Evolutionary conservation across 805 yeast species (phyloP).

Genomic region (Ogataea thermomethanolica): DNA sequence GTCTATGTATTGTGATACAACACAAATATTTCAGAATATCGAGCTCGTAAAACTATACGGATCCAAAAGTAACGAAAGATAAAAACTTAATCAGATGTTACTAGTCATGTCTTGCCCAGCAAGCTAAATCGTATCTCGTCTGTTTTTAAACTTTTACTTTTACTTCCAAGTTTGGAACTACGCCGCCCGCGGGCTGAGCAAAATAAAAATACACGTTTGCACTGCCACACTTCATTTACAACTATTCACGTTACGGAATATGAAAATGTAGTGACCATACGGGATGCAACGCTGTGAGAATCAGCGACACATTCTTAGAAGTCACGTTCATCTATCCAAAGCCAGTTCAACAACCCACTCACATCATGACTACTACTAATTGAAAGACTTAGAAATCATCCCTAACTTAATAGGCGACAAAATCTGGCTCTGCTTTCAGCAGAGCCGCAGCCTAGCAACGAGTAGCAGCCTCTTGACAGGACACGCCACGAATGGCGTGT

Average conservation of each 20-base stretch:
- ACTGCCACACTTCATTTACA: conserved; percentile 2
- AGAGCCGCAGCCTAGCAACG: neutral
- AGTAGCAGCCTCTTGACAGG: conserved; percentile 1
- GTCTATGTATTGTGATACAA: neutral
- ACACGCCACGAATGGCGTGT: neutral
- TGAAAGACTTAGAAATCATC: conserved; percentile 16
- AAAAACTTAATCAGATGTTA: conserved; percentile 1
- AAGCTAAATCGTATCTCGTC: neutral
- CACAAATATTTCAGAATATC: too few species aligned
- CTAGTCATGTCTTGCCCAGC: conserved; percentile 5
- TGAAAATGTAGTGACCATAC: conserved; percentile 33
- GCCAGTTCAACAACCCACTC: conserved; percentile 25
- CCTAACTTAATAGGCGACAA: conserved; percentile 37
- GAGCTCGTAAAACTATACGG: too few species aligned
- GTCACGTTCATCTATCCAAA: conserved; percentile 30
- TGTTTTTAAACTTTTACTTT: conserved; percentile 9
- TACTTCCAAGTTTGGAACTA: conserved; percentile 4
- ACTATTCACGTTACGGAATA: neutral
- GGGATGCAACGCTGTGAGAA: conserved; percentile 31
- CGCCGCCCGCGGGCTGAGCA: neutral
- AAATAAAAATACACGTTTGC: neutral
- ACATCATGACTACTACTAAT: conserved; percentile 19
- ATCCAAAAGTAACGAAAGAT: too few species aligned
- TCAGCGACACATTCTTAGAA: conserved; percentile 28
- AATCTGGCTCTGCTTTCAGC: conserved; percentile 1